Conservation (phyloP, 345 rosid species). For the Brassica cretica region DNA sequence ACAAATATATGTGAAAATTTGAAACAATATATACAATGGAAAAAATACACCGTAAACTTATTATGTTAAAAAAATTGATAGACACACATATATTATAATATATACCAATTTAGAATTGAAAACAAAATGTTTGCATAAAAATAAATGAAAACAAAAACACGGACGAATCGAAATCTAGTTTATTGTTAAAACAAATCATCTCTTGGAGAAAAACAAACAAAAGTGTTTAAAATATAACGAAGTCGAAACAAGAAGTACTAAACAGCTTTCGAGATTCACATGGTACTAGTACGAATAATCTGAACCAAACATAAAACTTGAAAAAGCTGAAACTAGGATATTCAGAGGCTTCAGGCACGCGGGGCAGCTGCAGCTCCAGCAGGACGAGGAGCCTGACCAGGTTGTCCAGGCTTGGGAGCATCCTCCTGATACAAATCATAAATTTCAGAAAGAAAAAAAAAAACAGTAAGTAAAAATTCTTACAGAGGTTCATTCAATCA, state of each 20-base stretch:
- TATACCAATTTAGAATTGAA: too few relatives aligned
- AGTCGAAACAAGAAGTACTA: not conserved
- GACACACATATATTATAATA: too few relatives aligned
- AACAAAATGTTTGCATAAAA: too few relatives aligned
- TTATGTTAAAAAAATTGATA: too few relatives aligned
- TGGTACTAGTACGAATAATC: not conserved
- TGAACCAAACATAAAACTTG: not conserved
- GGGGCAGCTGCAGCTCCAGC: constrained; percentile 33
- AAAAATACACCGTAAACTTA: too few relatives aligned
- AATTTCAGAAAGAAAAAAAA: not conserved
- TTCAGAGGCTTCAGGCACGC: constrained; percentile 27
- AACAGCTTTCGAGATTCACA: constrained; percentile 15
- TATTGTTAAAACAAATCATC: too few relatives aligned
- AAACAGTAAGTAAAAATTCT: not conserved
- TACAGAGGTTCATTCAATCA: not conserved
- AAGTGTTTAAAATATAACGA: not conserved
- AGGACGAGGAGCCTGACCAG: constrained; percentile 41
- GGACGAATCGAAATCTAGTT: too few relatives aligned
- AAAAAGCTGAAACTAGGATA: not conserved
- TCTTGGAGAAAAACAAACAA: not conserved
- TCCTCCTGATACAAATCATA: constrained; percentile 29
- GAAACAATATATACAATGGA: too few relatives aligned
- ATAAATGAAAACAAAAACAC: too few relatives aligned
- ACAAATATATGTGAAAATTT: too few relatives aligned
- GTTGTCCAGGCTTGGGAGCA: constrained; percentile 39